Base-by-base conservation (phyloP, 2,329 filamentous ascomycete genomes). In the Delphinella strobiligena region DNA sequence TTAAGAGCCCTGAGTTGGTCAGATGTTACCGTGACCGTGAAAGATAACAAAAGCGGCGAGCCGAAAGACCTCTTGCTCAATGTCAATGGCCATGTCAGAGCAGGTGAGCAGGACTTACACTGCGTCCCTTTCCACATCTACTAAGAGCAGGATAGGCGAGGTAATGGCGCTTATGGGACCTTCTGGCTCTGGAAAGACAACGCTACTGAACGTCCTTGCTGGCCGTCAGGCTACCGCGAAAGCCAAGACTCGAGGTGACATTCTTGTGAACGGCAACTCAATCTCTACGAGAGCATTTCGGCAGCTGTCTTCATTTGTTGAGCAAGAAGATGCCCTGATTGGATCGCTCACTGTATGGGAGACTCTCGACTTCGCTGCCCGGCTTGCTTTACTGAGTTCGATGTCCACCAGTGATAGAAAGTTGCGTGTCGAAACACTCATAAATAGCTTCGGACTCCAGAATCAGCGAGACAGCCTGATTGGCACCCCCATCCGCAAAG, bases 301-400 rank as follows among this genome's bases (percentile, higher is more conserved):
- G 11, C 64, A 71, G 30, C 22, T 45, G 10, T 27, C 36, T 43
- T 75, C 75, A 24, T 91, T 85, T 52, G 84, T 91, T 14, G 85
- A 91, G 61, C 85, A 93, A 56, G 83, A 91, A 44, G 85, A 93
- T 61, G 78, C 82, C 0, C 68, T 91, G 4, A 80, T 88, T 34
- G 85, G 84, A 1, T 79, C 79, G 0, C 63, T 91, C 45, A 91
- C 84, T 0, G 81, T 87, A 3, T 66, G 71, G 12, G 85, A 91
- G 63, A 91, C 84, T 0, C 59, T 93, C 41, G 60, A 74, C 42
- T 91, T 91, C 55, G 79, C 82, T 0, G 81, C 82, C 0, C 71
- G 77, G 27, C 69, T 91, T 8, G 56, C 75, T 46, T 49, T 78
- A 16, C 22, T 22, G 24, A 74, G 67, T 15, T 62, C 62, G 2